Evolutionary conservation across 208 protist genomes (phyloP).

Genomic region (Herpetomonas samuelpessoai): DNA sequence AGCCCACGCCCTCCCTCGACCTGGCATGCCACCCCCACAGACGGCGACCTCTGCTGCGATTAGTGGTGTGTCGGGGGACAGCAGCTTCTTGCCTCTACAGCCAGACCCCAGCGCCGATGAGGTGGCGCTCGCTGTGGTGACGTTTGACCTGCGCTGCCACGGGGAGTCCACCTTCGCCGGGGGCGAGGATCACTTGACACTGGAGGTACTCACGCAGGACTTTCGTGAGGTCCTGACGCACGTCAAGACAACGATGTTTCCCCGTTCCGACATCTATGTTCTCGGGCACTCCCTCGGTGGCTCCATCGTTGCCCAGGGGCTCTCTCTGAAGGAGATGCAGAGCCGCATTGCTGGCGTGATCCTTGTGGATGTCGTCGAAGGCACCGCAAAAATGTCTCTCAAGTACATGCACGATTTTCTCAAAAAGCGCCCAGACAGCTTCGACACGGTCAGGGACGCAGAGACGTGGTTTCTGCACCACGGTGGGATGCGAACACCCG

Average conservation of each 20-base stretch:
- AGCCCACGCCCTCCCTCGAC: too few relatives aligned
- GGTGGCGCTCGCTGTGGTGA: slow-evolving; percentile 48
- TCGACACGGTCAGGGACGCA: slow-evolving; percentile 58
- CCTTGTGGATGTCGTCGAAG: slow-evolving; percentile 91
- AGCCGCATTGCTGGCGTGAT: slow-evolving; percentile 55
- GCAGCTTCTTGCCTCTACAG: not conserved
- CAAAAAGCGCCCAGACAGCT: slow-evolving; percentile 57
- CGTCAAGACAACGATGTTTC: slow-evolving; percentile 38
- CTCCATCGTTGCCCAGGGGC: slow-evolving; percentile 52
- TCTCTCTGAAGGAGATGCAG: slow-evolving; percentile 26
- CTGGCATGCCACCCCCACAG: too few relatives aligned
- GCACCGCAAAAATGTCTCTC: slow-evolving; percentile 80
- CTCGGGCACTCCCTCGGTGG: slow-evolving; percentile 90
- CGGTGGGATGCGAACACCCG: slow-evolving; percentile 67
- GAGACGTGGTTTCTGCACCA: slow-evolving; percentile 71
- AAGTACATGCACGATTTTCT: slow-evolving; percentile 81
- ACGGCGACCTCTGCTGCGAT: too few relatives aligned
- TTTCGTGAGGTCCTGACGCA: slow-evolving; percentile 45
- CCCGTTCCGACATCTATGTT: slow-evolving; percentile 48
- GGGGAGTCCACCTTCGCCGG: slow-evolving; percentile 66
- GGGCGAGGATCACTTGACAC: slow-evolving; percentile 60
- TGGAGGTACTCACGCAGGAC: slow-evolving; percentile 67
- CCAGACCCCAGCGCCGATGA: slow-evolving; percentile 25
- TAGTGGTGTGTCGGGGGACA: too few relatives aligned
- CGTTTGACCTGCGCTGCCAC: slow-evolving; percentile 89